A percentile compares a stretch with the other conserved stretches of the same genome.
phyloP scores from a whole-genome alignment of 169 alveolate species.

The Perkinsus olseni region DNA sequence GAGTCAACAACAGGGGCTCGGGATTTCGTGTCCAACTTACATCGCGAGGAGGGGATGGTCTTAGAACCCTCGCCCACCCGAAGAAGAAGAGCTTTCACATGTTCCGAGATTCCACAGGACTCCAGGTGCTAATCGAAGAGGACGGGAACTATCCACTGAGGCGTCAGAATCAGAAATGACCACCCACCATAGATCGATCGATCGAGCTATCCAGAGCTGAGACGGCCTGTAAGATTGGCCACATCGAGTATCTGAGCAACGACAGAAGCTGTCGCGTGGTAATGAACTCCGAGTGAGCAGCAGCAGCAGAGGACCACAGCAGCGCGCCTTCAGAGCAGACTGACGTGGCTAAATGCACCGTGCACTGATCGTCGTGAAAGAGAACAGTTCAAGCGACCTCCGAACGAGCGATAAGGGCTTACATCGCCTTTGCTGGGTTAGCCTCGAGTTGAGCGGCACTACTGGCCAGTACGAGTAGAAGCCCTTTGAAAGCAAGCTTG shows the following conservation, averaged over 20 bases:
- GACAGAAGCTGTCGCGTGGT: neutral
- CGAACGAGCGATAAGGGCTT: neutral
- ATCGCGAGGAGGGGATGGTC: neutral
- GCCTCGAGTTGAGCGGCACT: neutral
- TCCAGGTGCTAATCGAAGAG: neutral
- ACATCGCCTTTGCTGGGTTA: neutral
- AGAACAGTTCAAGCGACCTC: neutral
- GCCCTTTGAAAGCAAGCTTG: neutral
- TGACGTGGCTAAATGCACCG: neutral
- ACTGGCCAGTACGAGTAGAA: neutral
- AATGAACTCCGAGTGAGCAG: neutral
- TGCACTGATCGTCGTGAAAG: too few relatives aligned
- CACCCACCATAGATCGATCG: neutral
- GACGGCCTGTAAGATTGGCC: neutral
- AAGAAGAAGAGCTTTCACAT: neutral
- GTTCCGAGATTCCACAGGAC: neutral
- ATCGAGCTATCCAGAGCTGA: neutral
- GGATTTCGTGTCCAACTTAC: neutral
- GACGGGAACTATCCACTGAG: neutral
- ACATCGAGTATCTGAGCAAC: neutral
- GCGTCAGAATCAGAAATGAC: neutral
- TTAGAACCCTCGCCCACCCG: neutral
- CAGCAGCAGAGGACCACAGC: neutral
- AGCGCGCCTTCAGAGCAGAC: neutral
- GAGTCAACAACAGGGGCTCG: neutral